These are phyloP conservation scores for Termitomyces titanicus DNA, from an alignment of 768 basidiomycete species.

Conservation along the genomic window DNA sequence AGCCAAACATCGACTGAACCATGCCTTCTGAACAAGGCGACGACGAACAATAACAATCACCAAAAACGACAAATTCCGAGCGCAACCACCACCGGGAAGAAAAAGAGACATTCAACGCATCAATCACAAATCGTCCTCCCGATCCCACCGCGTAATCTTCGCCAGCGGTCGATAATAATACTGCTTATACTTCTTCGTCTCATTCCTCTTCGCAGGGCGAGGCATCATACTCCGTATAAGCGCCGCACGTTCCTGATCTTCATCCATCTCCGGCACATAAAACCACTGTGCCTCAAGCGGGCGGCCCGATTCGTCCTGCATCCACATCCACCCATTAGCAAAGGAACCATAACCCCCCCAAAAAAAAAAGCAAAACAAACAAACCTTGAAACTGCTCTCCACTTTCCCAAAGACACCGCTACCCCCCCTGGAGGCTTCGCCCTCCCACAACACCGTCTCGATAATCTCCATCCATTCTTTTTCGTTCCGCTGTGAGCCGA, in stretches of 20 bases:
- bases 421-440: constrained; percentile 33
- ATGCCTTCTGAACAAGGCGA: too few species aligned
- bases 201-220: constrained; percentile 65
- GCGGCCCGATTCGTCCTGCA: constrained; percentile 45
- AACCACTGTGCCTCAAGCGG: constrained; percentile 69
- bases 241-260: constrained; percentile 65
- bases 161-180: constrained; percentile 78
- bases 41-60: too few species aligned
- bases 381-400: constrained; percentile 57
- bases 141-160: constrained; percentile 72
- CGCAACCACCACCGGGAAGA: too few species aligned
- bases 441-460: constrained; percentile 42
- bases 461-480: constrained; percentile 51
- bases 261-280: constrained; percentile 70
- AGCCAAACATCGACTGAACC: too few species aligned
- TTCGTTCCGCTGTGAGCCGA: constrained; percentile 37
- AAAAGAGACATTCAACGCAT: too few species aligned
- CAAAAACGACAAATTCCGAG: too few species aligned
- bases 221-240: constrained; percentile 73
- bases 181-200: constrained; percentile 82
- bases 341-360: neutral
- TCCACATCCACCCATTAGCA: neutral
- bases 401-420: constrained; percentile 73
- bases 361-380: constrained; percentile 15
- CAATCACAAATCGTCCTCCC: constrained; percentile 61